These are phyloP conservation scores for Acorus calamus DNA, from an alignment of 106 monocot genomes.

Conservation along the genomic window DNA sequence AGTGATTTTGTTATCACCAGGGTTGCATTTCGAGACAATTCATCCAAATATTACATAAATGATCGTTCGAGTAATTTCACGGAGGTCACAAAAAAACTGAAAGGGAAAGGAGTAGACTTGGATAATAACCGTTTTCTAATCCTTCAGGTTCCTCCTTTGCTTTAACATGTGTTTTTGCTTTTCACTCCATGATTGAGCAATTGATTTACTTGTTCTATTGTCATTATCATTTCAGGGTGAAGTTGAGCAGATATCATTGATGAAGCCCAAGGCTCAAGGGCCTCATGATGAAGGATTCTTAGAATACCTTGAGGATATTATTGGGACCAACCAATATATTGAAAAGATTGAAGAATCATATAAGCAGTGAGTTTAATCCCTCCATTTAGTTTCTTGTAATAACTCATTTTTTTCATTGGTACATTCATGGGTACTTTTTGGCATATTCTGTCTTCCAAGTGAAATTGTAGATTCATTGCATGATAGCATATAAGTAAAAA, in stretches of 20 bases:
- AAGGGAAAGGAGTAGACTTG: constrained; percentile 92
- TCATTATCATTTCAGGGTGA: constrained; percentile 50
- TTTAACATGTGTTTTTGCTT: too few species aligned
- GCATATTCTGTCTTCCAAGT: too few species aligned
- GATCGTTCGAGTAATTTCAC: constrained; percentile 86
- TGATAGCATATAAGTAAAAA: too few species aligned
- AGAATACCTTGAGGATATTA: constrained; percentile 97
- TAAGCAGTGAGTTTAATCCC: constrained; percentile 60
- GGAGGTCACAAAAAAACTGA: constrained; percentile 92
- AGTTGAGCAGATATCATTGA: constrained; percentile 97
- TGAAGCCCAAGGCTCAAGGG: constrained; percentile 96
- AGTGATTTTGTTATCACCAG: constrained; percentile 79
- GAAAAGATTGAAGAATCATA: constrained; percentile 87
- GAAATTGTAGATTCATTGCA: too few species aligned
- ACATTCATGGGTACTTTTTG: too few species aligned
- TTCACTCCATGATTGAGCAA: too few species aligned
- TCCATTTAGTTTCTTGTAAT: too few species aligned
- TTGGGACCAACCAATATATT: constrained; percentile 89
- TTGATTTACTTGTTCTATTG: too few species aligned
- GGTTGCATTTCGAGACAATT: constrained; percentile 89
- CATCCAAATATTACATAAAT: constrained; percentile 96
- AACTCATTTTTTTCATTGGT: too few species aligned
- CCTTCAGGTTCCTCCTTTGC: constrained; percentile 47
- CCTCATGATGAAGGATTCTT: constrained; percentile 94
- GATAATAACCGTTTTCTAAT: constrained; percentile 97